Conservation (phyloP, 164 flowering plant species). For the Umbellularia californica region DNA sequence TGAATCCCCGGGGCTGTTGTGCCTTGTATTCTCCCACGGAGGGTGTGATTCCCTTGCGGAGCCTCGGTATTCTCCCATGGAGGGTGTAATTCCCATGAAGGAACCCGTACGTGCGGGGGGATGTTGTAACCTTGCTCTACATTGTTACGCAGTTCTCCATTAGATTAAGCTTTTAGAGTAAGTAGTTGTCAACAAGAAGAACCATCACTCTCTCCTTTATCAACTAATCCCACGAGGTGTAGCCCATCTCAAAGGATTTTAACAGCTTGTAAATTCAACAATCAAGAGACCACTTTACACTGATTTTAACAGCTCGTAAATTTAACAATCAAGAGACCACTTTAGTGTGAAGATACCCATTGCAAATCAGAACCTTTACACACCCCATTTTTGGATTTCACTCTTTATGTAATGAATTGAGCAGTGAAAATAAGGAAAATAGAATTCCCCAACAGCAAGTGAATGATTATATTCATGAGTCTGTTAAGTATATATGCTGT, state of each 20-base stretch:
- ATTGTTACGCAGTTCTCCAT: no score
- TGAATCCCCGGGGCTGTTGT: no score
- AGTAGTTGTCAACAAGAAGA: no score
- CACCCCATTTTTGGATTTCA: background rate
- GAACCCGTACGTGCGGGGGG: no score
- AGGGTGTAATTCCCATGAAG: no score
- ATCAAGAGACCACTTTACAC: no score
- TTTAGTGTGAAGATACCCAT: background rate
- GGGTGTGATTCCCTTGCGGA: no score
- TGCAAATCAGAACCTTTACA: background rate
- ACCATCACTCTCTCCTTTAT: no score
- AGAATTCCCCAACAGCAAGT: background rate
- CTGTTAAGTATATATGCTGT: background rate
- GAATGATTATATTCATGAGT: background rate
- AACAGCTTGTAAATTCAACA: background rate
- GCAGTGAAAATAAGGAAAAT: background rate
- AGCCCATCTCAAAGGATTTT: background rate
- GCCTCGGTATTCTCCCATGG: no score
- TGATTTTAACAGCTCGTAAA: background rate
- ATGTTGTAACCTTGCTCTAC: no score
- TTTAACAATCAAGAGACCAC: background rate
- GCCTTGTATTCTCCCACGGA: no score
- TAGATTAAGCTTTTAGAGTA: no score
- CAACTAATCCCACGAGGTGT: background rate
- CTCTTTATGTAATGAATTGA: background rate